Conservation (phyloP, 805 yeast species). For the Lipomyces orientalis region DNA sequence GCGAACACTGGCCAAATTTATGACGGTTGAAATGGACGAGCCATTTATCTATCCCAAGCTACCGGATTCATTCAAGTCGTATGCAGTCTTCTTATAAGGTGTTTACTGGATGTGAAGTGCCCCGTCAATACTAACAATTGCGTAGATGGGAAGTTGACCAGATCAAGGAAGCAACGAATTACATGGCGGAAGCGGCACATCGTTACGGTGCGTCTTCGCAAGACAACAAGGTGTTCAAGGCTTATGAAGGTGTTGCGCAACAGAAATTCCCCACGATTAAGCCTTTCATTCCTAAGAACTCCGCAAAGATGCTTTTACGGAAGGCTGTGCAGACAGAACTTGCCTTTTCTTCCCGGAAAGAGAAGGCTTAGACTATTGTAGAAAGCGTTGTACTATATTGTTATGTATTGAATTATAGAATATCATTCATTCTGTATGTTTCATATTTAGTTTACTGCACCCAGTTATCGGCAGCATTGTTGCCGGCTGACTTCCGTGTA, state of each 20-base stretch:
- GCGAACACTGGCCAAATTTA: constrained; percentile 79
- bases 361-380: neutral
- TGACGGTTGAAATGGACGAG: constrained; percentile 95
- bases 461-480: neutral
- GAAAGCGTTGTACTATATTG: neutral
- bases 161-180: constrained; percentile 20
- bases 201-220: constrained; percentile 37
- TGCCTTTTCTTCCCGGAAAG: neutral
- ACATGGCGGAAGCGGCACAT: constrained; percentile 37
- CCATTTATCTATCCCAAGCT: constrained; percentile 93
- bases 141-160: constrained; percentile 30
- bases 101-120: neutral
- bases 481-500: no score
- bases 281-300: constrained; percentile 65
- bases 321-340: neutral
- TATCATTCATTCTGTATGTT: neutral
- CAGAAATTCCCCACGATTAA: constrained; percentile 64
- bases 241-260: constrained; percentile 60
- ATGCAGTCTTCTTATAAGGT: constrained; percentile 46
- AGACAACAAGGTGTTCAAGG: constrained; percentile 27
- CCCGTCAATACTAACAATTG: neutral
- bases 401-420: neutral
- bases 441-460: neutral
- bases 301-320: constrained; percentile 15
- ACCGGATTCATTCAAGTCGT: constrained; percentile 47